Percentiles rank a stretch among this genome's conserved stretches.
Evolutionary conservation across 169 alveolate species (phyloP).

Genomic region (Amoebophrya sp.): DNA sequence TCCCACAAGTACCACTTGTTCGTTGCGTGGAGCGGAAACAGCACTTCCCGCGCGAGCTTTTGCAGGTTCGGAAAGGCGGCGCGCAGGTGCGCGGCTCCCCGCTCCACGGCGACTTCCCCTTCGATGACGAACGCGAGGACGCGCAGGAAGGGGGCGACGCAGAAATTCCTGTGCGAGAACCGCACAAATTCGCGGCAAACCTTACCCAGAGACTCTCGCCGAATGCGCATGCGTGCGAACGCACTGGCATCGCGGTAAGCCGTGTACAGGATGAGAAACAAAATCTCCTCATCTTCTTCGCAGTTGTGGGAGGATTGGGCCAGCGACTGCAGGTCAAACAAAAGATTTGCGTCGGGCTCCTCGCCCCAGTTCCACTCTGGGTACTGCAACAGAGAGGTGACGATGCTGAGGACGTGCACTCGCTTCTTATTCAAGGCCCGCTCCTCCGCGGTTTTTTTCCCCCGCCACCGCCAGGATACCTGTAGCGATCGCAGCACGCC

Average conservation of each 20-base stretch:
- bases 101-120: background rate
- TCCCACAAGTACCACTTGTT: slow-evolving; percentile 17
- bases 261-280: slow-evolving; percentile 15
- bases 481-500: background rate
- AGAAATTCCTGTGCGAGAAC: background rate
- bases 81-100: background rate
- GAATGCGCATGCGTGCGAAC: background rate
- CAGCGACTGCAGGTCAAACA: background rate
- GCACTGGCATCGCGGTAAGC: background rate
- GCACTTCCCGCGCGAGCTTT: background rate
- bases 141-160: background rate
- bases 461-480: background rate
- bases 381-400: background rate
- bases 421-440: background rate
- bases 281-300: background rate
- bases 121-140: background rate
- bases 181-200: background rate
- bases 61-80: background rate
- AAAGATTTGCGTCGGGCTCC: background rate
- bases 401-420: background rate
- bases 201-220: background rate
- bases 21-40: background rate
- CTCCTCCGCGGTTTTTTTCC: background rate
- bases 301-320: background rate
- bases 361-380: background rate